These are phyloP conservation scores for Thoreauomyces humboldtii DNA, from an alignment of 192 early-diverging fungal species.

Conservation along the genomic window DNA sequence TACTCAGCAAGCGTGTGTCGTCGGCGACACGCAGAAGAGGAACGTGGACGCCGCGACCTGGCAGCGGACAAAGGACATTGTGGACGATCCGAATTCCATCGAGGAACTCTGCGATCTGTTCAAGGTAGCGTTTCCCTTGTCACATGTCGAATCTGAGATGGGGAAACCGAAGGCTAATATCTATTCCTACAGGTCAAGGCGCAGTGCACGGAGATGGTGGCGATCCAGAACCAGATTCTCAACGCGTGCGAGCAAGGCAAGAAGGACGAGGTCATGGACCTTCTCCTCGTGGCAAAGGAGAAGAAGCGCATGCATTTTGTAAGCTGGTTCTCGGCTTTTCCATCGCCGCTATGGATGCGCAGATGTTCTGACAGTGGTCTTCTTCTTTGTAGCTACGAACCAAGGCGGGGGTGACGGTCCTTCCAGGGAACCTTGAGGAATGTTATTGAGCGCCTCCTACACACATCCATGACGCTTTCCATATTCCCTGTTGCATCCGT, in stretches of 20 bases:
- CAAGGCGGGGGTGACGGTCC: constrained; percentile 31
- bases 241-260: constrained; percentile 31
- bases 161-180: no score
- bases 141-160: no score
- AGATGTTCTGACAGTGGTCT: not conserved
- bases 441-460: no score
- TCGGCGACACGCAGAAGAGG: no score
- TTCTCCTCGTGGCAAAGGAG: constrained; percentile 33
- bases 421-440: constrained; percentile 17
- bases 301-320: constrained; percentile 46
- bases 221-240: constrained; percentile 34
- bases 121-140: constrained; percentile 23
- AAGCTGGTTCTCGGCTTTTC: constrained; percentile 2
- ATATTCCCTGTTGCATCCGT: no score
- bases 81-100: constrained; percentile 27
- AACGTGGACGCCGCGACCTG: not conserved
- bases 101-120: constrained; percentile 43
- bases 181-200: constrained; percentile 26
- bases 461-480: no score
- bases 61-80: constrained; percentile 10
- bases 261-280: constrained; percentile 35
- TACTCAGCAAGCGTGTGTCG: no score
- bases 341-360: not conserved
- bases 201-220: constrained; percentile 32
- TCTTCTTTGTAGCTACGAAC: constrained; percentile 25